Percentiles rank a stretch among this genome's conserved stretches.
phyloP scores from a whole-genome alignment of 2,329 filamentous ascomycete species.

The Fusarium bulbicola region DNA sequence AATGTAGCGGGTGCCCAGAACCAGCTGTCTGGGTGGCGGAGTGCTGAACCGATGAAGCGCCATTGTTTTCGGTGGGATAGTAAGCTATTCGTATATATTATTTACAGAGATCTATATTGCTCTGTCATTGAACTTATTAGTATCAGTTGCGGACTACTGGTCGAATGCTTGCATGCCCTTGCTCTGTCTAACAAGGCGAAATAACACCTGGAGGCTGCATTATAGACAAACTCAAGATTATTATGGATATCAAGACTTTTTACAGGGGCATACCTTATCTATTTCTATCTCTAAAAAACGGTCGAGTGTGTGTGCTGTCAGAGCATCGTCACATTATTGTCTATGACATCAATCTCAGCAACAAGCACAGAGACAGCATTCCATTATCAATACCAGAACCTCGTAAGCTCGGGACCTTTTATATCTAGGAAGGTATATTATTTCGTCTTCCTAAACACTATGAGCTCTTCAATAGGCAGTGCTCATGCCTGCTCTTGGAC shows the following conservation, averaged over 20 bases:
- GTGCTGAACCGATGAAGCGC: constrained; percentile 17
- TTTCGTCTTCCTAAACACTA: background rate
- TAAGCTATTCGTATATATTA: constrained; percentile 31
- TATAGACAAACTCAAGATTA: no score
- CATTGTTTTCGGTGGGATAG: constrained; percentile 21
- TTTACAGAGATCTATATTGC: constrained; percentile 19
- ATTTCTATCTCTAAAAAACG: background rate
- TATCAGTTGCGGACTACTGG: background rate
- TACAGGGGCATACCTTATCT: background rate
- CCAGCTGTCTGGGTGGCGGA: constrained; percentile 30
- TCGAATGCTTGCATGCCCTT: constrained; percentile 1
- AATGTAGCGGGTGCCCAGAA: constrained; percentile 31
- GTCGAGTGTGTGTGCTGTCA: constrained; percentile 2
- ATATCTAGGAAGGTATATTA: background rate
- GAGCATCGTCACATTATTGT: constrained; percentile 5
- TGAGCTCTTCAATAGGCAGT: background rate
- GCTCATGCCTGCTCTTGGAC: background rate
- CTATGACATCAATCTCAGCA: constrained; percentile 9
- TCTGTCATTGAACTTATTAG: background rate
- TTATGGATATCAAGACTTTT: background rate
- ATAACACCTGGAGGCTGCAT: constrained; percentile 1
- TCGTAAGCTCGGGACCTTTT: background rate
- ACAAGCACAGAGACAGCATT: background rate
- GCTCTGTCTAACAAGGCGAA: constrained; percentile 7
- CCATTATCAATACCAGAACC: background rate